Evolutionary conservation across 257 asterid genomes (phyloP), one percentile per base, ranked within the genome.

Genomic region (Verbascum thapsus): DNA sequence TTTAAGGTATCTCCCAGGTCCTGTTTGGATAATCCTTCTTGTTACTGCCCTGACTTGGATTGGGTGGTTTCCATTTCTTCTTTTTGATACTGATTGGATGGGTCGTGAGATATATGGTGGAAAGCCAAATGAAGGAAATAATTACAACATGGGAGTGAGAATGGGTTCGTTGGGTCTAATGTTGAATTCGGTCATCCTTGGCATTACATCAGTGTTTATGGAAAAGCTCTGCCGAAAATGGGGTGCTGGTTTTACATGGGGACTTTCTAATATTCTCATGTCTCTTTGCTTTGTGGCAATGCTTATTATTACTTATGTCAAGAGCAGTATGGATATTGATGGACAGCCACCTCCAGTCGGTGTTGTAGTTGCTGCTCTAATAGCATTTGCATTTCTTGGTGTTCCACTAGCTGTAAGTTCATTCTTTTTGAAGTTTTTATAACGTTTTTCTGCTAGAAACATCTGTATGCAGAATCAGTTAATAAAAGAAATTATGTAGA

Each of bases 161-260:
- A 85, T 90, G 94, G 95, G 96, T 58, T 74, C 98, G 4, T 51
- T 87, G 23, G 94, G 91, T 38, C 72, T 87, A 56, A 83, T 83
- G 96, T 66, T 90, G 82, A 90, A 90, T 70, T 90, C 98, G 1
- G 85, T 90, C 68, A n/a, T 80, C 17, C 98, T 90, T 72, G 96
- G 98, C 70, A 47, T 87, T 57, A 87, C 98, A n/a, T 85, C 98
- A 63, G 45, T 90, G 63, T 37, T 87, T 58, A 82, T 85, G 95
- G 98, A 90, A 80, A 80, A 80, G 86, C 90, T 90, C 30, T 87
- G 96, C 76, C 71, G 94, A 41, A 90, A 78, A 64, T 85, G 83
- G 83, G 96, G 98, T 2, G 95, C 98, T 55, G 96, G 91, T 69
- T 83, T 85, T 80, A 77, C 85, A 6, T 90, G 98, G 98, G 96